Percentiles rank a stretch among this genome's conserved stretches.
Conservation (phyloP, 2,329 filamentous ascomycete species). For the Pezicula carpinea region DNA sequence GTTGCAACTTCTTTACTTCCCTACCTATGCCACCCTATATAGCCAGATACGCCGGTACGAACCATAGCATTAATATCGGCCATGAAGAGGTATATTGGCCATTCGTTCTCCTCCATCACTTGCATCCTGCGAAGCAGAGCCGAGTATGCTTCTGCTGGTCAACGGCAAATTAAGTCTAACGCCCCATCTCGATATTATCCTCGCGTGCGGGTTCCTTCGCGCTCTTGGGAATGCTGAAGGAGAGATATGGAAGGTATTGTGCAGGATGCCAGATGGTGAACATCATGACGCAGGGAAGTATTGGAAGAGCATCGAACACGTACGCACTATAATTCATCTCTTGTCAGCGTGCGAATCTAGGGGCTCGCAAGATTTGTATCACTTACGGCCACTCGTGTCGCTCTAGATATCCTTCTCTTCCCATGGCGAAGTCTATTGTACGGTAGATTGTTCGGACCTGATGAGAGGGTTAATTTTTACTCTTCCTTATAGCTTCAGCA, state of each 20-base stretch:
- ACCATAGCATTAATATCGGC: no score
- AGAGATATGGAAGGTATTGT: constrained; percentile 29
- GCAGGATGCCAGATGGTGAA: constrained; percentile 32
- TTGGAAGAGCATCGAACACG: constrained; percentile 19
- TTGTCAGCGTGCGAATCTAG: background rate
- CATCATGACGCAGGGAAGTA: constrained; percentile 15
- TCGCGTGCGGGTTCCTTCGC: constrained; percentile 13
- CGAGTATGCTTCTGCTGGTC: no score
- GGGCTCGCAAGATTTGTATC: background rate
- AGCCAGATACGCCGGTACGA: no score
- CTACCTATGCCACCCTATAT: no score
- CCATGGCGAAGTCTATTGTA: constrained; percentile 21
- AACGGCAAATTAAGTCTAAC: no score
- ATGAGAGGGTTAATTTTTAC: background rate
- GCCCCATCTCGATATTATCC: background rate
- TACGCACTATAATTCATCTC: constrained; percentile 3
- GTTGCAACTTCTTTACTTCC: no score
- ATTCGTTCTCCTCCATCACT: no score
- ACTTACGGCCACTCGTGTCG: constrained; percentile 19
- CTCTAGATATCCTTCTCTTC: constrained; percentile 15
- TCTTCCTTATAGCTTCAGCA: background rate
- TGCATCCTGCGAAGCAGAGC: no score
- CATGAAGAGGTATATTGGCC: no score
- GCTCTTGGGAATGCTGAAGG: constrained; percentile 28
- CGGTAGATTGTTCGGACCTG: constrained; percentile 14